Conservation (phyloP, 2,329 filamentous ascomycete species). For the Pseudopyricularia javanii region DNA sequence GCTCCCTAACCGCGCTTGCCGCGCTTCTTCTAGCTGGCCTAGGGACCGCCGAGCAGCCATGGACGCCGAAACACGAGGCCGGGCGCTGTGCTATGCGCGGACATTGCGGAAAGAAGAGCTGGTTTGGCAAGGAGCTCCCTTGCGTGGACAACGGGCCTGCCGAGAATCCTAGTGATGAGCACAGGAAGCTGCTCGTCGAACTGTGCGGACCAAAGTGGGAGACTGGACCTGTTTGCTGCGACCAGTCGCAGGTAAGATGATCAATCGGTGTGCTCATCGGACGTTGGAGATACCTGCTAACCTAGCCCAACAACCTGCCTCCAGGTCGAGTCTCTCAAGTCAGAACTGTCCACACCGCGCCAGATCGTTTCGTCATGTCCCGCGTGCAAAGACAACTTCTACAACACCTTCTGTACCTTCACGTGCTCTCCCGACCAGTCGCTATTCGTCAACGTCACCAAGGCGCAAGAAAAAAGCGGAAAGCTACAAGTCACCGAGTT, state of each 20-base stretch:
- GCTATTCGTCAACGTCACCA: slow-evolving; percentile 84
- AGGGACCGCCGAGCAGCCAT: slow-evolving; percentile 7
- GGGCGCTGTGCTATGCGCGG: slow-evolving; percentile 85
- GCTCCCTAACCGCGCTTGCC: slow-evolving; percentile 18
- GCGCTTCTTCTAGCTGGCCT: slow-evolving; percentile 20
- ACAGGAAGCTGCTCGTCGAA: slow-evolving; percentile 66
- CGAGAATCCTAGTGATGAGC: slow-evolving; percentile 55
- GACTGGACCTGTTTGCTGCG: slow-evolving; percentile 75
- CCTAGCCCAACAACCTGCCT: neutral
- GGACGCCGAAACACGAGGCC: slow-evolving; percentile 61
- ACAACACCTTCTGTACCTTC: slow-evolving; percentile 95
- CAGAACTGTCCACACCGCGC: slow-evolving; percentile 76
- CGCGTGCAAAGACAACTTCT: slow-evolving; percentile 97
- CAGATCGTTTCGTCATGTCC: slow-evolving; percentile 87
- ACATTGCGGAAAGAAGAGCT: slow-evolving; percentile 80
- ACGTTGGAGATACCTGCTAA: neutral
- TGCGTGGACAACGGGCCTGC: slow-evolving; percentile 86
- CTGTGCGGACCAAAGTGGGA: slow-evolving; percentile 85
- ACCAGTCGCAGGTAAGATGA: slow-evolving; percentile 54
- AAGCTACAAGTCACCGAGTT: slow-evolving; percentile 70
- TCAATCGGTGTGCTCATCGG: neutral
- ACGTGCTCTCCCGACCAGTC: slow-evolving; percentile 97
- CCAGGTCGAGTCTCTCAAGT: slow-evolving; percentile 67
- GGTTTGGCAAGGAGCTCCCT: slow-evolving; percentile 81
- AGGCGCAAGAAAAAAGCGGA: slow-evolving; percentile 48